These are phyloP conservation scores for Plectosphaerella plurivora DNA, from an alignment of 2,329 filamentous ascomycete species.

Conservation along the genomic window DNA sequence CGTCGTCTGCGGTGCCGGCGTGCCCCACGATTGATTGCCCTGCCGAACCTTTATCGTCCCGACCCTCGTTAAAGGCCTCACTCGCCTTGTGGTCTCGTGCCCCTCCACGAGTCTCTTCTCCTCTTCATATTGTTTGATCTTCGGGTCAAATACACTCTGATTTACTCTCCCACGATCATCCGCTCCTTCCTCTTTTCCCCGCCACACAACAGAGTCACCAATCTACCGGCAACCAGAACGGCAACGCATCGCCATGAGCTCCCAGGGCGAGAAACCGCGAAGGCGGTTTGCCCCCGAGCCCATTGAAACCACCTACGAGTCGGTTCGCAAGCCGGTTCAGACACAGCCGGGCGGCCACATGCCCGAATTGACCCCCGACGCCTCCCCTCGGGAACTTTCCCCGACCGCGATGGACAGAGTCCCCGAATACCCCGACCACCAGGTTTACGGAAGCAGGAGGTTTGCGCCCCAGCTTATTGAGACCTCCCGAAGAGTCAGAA, in stretches of 20 bases:
- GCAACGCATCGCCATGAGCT: neutral
- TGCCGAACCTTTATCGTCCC: neutral
- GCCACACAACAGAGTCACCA: neutral
- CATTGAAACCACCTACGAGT: slow-evolving; percentile 66
- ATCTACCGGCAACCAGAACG: neutral
- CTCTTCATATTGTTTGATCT: no score
- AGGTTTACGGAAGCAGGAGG: slow-evolving; percentile 28
- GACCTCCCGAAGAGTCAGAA: slow-evolving; percentile 68
- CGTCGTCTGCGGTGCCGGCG: neutral
- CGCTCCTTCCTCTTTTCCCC: neutral
- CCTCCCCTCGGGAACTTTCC: slow-evolving; percentile 45
- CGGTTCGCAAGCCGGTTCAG: slow-evolving; percentile 38
- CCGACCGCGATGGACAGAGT: slow-evolving; percentile 19
- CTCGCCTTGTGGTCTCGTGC: neutral
- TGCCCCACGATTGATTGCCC: neutral
- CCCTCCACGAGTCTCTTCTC: neutral
- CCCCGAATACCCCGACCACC: slow-evolving; percentile 20
- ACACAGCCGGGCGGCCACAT: slow-evolving; percentile 36
- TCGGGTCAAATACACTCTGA: neutral
- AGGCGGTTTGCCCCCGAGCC: slow-evolving; percentile 65
- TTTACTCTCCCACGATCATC: neutral
- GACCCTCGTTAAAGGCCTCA: neutral
- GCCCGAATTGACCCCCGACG: slow-evolving; percentile 53
- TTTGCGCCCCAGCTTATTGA: slow-evolving; percentile 82
- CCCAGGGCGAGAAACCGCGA: slow-evolving; percentile 16